Percentiles rank a stretch among this genome's conserved stretches.
These are phyloP conservation scores for Tylopilus plumbeoviolaceoides DNA, from an alignment of 768 basidiomycete genomes.

Conservation along the genomic window DNA sequence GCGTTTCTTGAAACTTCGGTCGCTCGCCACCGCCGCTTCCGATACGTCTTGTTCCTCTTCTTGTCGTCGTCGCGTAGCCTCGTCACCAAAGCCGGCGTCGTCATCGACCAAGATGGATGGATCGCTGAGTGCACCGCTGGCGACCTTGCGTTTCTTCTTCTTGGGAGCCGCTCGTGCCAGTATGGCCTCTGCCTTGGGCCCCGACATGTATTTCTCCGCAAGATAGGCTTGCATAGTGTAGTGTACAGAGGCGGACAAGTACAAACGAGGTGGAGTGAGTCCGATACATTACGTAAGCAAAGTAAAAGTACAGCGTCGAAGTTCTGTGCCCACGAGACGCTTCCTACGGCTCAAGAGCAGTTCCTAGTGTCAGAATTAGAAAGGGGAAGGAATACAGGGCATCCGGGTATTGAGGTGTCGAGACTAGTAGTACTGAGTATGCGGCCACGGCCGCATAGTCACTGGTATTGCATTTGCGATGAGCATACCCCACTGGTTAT, in stretches of 20 bases:
- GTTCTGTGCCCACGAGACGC: too few relatives aligned
- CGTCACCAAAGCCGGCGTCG: conserved; percentile 64
- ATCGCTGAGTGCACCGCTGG: conserved; percentile 19
- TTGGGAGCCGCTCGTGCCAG: conserved; percentile 57
- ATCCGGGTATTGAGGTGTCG: too few relatives aligned
- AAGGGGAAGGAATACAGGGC: too few relatives aligned
- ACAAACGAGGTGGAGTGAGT: background rate
- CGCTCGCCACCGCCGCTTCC: conserved; percentile 69
- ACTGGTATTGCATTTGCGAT: background rate
- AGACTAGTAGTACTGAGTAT: background rate
- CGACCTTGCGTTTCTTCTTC: conserved; percentile 66
- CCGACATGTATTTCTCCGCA: conserved; percentile 93
- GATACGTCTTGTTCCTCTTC: conserved; percentile 50
- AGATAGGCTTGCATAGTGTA: conserved; percentile 70
- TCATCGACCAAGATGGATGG: conserved; percentile 54
- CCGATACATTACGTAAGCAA: conserved; percentile 6
- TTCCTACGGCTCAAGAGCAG: background rate
- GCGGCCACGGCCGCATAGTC: background rate
- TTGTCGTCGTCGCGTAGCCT: conserved; percentile 41
- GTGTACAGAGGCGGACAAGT: background rate
- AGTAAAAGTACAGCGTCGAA: background rate
- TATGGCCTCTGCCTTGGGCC: conserved; percentile 94
- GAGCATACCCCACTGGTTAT: background rate
- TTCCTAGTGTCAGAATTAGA: too few relatives aligned
- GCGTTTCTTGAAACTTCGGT: conserved; percentile 78